Percentiles rank a stretch among this genome's conserved stretches.
phyloP scores from a whole-genome alignment of 805 yeast genomes.

The Blastobotrys peoriensis region DNA sequence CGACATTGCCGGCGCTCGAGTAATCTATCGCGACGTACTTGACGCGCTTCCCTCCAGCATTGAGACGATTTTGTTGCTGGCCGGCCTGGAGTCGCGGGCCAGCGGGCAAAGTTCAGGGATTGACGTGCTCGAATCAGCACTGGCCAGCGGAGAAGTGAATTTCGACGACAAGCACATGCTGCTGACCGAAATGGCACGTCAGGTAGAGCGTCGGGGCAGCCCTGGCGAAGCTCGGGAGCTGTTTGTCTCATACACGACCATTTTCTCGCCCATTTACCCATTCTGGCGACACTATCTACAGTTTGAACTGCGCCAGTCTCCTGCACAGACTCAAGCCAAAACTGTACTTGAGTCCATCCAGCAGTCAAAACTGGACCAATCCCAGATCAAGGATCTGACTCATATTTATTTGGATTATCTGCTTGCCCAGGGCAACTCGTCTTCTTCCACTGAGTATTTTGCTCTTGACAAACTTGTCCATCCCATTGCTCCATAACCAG shows the following conservation, averaged over 20 bases:
- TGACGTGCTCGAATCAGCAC: neutral
- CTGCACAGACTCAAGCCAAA: neutral
- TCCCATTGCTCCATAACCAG: neutral
- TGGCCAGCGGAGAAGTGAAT: neutral
- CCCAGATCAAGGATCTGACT: slow-evolving; percentile 23
- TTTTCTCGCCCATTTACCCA: slow-evolving; percentile 20
- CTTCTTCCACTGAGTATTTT: slow-evolving; percentile 10
- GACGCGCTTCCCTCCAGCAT: slow-evolving; percentile 25
- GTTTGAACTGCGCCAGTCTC: slow-evolving; percentile 24
- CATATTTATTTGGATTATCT: slow-evolving; percentile 26
- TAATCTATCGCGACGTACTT: slow-evolving; percentile 23
- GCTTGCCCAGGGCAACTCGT: slow-evolving; percentile 5
- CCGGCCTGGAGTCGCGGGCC: slow-evolving; percentile 1
- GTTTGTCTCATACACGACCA: slow-evolving; percentile 17
- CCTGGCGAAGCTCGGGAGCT: slow-evolving; percentile 22
- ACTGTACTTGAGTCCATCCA: slow-evolving; percentile 14
- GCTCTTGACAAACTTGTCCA: slow-evolving; percentile 8
- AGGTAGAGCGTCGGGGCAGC: neutral
- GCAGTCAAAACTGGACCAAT: slow-evolving; percentile 17
- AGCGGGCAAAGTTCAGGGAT: neutral
- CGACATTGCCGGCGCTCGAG: slow-evolving; percentile 23
- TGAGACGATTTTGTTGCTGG: slow-evolving; percentile 24
- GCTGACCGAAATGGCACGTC: neutral
- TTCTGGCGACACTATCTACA: slow-evolving; percentile 30
- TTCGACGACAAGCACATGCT: slow-evolving; percentile 1